These are phyloP conservation scores for Lodderomyces elongisporus DNA, from an alignment of 1,139 yeast species.

Conservation along the genomic window DNA sequence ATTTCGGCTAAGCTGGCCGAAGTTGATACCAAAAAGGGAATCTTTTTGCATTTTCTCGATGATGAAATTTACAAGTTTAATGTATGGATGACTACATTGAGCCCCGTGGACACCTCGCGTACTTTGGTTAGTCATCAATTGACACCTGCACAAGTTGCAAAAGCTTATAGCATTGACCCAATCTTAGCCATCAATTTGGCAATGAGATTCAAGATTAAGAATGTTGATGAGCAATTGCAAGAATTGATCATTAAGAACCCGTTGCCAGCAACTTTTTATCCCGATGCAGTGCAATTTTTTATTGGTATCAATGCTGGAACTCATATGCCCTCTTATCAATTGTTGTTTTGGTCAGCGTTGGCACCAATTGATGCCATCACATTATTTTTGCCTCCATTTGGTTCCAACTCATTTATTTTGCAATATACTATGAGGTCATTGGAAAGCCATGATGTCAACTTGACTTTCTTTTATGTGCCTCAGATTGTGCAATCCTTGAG, in stretches of 20 bases:
- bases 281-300: conserved; percentile 61
- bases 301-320: conserved; percentile 43
- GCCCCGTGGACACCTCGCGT: conserved; percentile 41
- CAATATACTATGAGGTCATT: conserved; percentile 91
- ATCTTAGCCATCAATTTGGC: conserved; percentile 69
- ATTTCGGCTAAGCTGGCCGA: conserved; percentile 19
- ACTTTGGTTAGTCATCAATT: conserved; percentile 28
- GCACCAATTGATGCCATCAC: conserved; percentile 85
- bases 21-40: conserved; percentile 42
- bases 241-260: conserved; percentile 54
- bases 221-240: conserved; percentile 41
- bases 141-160: conserved; percentile 31
- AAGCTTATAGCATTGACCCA: conserved; percentile 69
- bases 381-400: conserved; percentile 73
- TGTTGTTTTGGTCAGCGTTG: conserved; percentile 71
- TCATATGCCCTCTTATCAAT: conserved; percentile 37
- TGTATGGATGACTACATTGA: conserved; percentile 76
- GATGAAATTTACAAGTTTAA: conserved; percentile 70
- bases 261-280: conserved; percentile 51
- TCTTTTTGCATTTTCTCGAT: conserved; percentile 59
- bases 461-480: conserved; percentile 95
- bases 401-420: conserved; percentile 59
- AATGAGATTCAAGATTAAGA: conserved; percentile 47
- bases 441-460: conserved; percentile 80
- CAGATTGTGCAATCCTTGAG: conserved; percentile 93